A percentile compares a stretch with the other conserved stretches of the same genome.
These are phyloP conservation scores for Calamus simplicifolius DNA, from an alignment of 176 grass and related monocot genomes.

Conservation along the genomic window DNA sequence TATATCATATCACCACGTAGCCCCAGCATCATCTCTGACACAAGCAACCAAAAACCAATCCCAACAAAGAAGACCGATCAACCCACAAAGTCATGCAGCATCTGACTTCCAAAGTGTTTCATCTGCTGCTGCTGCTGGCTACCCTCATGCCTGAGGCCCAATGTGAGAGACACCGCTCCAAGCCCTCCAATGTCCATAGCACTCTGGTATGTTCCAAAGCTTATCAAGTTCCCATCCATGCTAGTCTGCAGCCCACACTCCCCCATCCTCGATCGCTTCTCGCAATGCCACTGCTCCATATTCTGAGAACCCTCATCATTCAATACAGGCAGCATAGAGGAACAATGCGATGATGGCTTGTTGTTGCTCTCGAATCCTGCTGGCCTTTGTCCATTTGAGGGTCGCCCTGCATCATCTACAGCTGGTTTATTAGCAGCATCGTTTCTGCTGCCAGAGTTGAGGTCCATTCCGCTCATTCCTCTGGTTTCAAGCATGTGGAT, in stretches of 20 bases:
- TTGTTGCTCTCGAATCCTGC: not conserved
- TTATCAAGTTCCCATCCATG: slow-evolving; percentile 31
- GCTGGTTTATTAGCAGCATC: not conserved
- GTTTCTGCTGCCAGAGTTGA: slow-evolving; percentile 6
- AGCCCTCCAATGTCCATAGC: slow-evolving; percentile 34
- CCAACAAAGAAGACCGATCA: not conserved
- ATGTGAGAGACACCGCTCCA: slow-evolving; percentile 36
- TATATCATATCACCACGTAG: no score
- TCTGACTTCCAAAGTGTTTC: slow-evolving; percentile 32
- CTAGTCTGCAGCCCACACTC: slow-evolving; percentile 22
- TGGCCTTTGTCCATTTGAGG: not conserved
- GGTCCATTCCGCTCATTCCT: slow-evolving; percentile 12
- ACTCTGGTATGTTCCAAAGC: slow-evolving; percentile 27
- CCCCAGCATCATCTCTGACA: no score
- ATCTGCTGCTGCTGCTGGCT: slow-evolving; percentile 16
- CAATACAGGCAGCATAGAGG: slow-evolving; percentile 3
- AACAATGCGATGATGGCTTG: not conserved
- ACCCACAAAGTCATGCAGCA: slow-evolving; percentile 37
- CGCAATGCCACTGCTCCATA: slow-evolving; percentile 18
- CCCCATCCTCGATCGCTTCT: slow-evolving; percentile 27
- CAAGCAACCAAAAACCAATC: no score
- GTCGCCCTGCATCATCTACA: not conserved
- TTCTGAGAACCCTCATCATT: slow-evolving; percentile 1
- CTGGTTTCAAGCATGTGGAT: slow-evolving; percentile 50
- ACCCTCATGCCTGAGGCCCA: slow-evolving; percentile 43